Evolutionary conservation across 768 basidiomycete species (phyloP).

Genomic region (Agrocybe chaxingu): DNA sequence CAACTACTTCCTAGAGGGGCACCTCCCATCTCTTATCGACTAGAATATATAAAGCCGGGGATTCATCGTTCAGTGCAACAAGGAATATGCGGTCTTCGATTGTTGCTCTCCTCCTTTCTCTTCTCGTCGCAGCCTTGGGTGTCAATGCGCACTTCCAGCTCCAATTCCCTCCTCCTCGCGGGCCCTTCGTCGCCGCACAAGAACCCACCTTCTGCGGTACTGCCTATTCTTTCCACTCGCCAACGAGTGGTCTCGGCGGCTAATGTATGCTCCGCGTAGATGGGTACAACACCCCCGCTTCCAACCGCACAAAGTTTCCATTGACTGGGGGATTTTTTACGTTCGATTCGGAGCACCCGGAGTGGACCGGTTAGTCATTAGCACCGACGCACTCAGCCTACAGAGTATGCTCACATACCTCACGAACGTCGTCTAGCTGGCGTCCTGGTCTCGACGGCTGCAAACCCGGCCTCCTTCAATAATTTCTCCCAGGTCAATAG

Average conservation of each 20-base stretch:
- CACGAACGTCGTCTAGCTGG: slow-evolving; percentile 34
- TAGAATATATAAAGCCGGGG: too few species aligned
- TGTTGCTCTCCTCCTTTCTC: slow-evolving; percentile 14
- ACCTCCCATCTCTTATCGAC: too few species aligned
- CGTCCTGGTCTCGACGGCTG: slow-evolving; percentile 49
- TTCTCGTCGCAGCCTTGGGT: slow-evolving; percentile 37
- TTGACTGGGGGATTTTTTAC: slow-evolving; percentile 57
- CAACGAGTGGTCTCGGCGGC: not conserved
- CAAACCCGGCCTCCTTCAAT: slow-evolving; percentile 59
- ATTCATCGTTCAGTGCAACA: too few species aligned
- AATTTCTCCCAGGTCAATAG: slow-evolving; percentile 56
- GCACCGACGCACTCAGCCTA: not conserved
- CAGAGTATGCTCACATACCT: not conserved
- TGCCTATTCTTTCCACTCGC: slow-evolving; percentile 12
- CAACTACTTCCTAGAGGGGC: too few species aligned
- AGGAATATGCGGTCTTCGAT: too few species aligned
- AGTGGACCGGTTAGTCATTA: slow-evolving; percentile 51
- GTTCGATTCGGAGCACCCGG: slow-evolving; percentile 62
- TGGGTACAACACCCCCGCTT: slow-evolving; percentile 51
- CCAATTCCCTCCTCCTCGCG: slow-evolving; percentile 71
- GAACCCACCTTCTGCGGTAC: slow-evolving; percentile 70
- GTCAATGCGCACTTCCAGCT: slow-evolving; percentile 79
- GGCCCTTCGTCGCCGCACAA: slow-evolving; percentile 56
- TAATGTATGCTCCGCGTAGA: slow-evolving; percentile 36
- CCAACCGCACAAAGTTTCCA: slow-evolving; percentile 68